Base-by-base conservation (phyloP, 2,329 filamentous ascomycete species). In the Beauveria bassiana region DNA sequence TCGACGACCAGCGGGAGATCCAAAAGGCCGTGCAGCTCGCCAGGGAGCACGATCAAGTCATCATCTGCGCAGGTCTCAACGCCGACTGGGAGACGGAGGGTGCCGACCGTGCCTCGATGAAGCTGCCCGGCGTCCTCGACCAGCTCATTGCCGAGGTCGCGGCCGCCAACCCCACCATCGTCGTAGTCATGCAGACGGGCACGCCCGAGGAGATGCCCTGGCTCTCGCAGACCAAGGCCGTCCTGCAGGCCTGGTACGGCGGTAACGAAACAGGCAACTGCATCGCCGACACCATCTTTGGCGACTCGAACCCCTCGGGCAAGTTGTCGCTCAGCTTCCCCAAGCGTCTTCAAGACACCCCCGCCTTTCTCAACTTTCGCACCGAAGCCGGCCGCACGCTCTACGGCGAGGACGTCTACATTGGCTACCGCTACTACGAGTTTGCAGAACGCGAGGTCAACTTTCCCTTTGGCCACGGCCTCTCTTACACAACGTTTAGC, bases 211-310 rank as follows among this genome's bases (percentile, higher is more conserved):
- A 82, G 60, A 87, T 91, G 86, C 87, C 88, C 0, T 90, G 87
- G 87, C 77, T 83, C 1, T 70, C 77, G 18, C 73, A 79, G 38
- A 82, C 83, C 2, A 71, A 74, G 8, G 83, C 86, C 2, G 76
- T 93, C 1, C 70, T 92, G 1, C 88, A 93, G 68, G 89, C 89
- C 8, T 95, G 90, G 89, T 95, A 92, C 68, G 89, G 90, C 63
- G 90, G 91, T n/a, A 91, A 95, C 68, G 90, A 95, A 75, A 88
- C 87, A 5, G 91, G 90, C 6, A 91, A 93, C 69, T 87, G 86
- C 12, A 87, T 96, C 64, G 89, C 88, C 0, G 90, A 93, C 66
- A 81, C 93, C 1, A 78, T 93, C 20, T 89, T 90, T 65, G 90
- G 89, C 53, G 82, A 87, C 64, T 81, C 84, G 52, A 92, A 89